These are phyloP conservation scores for Yueomyces sinensis DNA, from an alignment of 805 yeast species.

Conservation along the genomic window DNA sequence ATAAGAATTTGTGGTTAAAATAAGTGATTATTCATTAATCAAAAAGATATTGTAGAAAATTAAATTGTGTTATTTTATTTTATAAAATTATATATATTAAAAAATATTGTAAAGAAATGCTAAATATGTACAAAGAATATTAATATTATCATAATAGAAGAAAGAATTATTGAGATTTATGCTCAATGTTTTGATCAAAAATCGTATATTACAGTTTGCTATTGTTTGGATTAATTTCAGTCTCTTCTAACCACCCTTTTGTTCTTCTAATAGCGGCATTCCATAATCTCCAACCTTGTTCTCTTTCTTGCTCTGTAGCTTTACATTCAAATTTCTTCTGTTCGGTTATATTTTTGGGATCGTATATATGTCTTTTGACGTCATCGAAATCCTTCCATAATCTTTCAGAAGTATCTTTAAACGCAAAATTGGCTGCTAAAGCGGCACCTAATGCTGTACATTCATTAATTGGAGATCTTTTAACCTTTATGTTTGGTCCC, in stretches of 20 bases:
- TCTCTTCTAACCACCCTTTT: slow-evolving; percentile 52
- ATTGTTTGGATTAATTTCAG: too few relatives aligned
- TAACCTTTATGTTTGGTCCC: slow-evolving; percentile 75
- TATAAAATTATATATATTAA: too few relatives aligned
- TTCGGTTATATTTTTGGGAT: slow-evolving; percentile 11
- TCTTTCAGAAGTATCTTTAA: slow-evolving; percentile 36
- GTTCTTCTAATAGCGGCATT: slow-evolving; percentile 74
- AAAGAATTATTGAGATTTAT: too few relatives aligned
- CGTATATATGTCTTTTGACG: slow-evolving; percentile 77
- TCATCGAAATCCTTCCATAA: slow-evolving; percentile 71
- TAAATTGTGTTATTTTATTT: too few relatives aligned
- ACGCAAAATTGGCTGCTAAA: slow-evolving; percentile 76
- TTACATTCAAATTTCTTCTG: slow-evolving; percentile 20
- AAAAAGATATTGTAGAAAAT: too few relatives aligned
- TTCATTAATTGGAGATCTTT: slow-evolving; percentile 71
- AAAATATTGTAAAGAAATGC: too few relatives aligned
- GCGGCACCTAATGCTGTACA: slow-evolving; percentile 96
- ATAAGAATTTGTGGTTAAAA: too few relatives aligned
- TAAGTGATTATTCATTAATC: too few relatives aligned
- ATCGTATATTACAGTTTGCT: too few relatives aligned
- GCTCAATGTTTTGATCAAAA: too few relatives aligned
- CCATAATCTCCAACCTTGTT: slow-evolving; percentile 70
- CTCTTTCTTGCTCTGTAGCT: slow-evolving; percentile 40
- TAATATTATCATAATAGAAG: too few relatives aligned
- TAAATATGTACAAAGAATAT: too few relatives aligned